Evolutionary conservation across 23 red algal genomes (phyloP).

Genomic region (Gracilariopsis chorda): DNA sequence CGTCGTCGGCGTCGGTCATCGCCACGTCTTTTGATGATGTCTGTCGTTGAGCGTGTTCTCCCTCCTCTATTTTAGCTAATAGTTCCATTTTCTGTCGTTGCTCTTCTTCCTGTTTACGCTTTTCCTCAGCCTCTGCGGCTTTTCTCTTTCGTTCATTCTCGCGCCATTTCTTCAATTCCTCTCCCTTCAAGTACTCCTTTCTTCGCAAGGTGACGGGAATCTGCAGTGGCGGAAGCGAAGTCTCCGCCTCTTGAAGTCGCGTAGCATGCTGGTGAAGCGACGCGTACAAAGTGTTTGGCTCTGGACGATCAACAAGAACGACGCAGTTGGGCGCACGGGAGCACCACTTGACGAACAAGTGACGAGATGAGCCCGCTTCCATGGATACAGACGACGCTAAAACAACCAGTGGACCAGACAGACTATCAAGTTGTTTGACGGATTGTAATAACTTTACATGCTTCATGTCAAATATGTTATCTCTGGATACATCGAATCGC

Average conservation of each 20-base stretch:
- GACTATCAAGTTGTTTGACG: slow-evolving; percentile 56
- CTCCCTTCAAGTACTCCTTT: slow-evolving; percentile 71
- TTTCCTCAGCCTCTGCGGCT: slow-evolving; percentile 1
- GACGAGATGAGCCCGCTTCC: slow-evolving; percentile 79
- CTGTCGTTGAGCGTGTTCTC: not conserved
- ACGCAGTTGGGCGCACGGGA: slow-evolving; percentile 50
- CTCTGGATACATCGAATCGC: slow-evolving; percentile 80
- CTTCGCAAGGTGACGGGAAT: slow-evolving; percentile 2
- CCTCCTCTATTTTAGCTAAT: not conserved
- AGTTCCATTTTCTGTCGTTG: slow-evolving; percentile 14
- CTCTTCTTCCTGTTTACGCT: slow-evolving; percentile 46
- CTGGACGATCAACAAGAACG: slow-evolving; percentile 73
- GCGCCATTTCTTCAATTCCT: slow-evolving; percentile 68
- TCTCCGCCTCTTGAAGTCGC: not conserved
- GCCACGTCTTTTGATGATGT: not conserved
- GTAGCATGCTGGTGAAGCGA: slow-evolving; percentile 8
- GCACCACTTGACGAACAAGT: slow-evolving; percentile 63
- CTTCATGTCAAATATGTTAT: slow-evolving; percentile 90
- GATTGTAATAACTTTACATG: slow-evolving; percentile 80
- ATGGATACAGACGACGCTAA: slow-evolving; percentile 79
- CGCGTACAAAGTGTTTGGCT: slow-evolving; percentile 72
- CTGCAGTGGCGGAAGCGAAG: not conserved
- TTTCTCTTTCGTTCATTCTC: slow-evolving; percentile 29
- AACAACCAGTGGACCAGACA: slow-evolving; percentile 86
- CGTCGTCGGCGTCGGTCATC: not conserved